Conservation (phyloP, 2,329 filamentous ascomycete species). For the Cercospora sojina region DNA sequence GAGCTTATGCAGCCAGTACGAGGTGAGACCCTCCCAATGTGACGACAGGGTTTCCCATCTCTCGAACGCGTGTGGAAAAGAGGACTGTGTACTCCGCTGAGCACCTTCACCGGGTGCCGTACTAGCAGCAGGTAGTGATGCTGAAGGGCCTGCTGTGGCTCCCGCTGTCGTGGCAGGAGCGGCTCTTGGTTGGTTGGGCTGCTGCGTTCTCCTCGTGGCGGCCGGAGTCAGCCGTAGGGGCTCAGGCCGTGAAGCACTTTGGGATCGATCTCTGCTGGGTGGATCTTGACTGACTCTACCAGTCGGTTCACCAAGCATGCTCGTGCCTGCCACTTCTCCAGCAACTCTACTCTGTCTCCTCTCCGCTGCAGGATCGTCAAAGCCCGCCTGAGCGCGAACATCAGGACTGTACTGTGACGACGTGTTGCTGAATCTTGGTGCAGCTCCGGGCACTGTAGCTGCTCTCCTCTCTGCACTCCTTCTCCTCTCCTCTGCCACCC, state of each 20-base stretch:
- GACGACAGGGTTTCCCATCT: constrained; percentile 96
- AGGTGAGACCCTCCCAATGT: constrained; percentile 96
- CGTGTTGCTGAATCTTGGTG: constrained; percentile 29
- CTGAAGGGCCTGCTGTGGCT: constrained; percentile 20
- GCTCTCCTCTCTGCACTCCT: constrained; percentile 61
- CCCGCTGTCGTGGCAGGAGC: constrained; percentile 22
- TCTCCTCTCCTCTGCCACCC: constrained; percentile 53
- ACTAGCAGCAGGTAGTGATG: constrained; percentile 22
- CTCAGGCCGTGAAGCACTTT: constrained; percentile 27
- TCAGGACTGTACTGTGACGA: constrained; percentile 36
- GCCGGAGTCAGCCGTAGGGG: constrained; percentile 26
- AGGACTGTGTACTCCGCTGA: constrained; percentile 51
- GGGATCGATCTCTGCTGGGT: constrained; percentile 21
- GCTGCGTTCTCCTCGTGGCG: constrained; percentile 28
- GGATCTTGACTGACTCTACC: constrained; percentile 31
- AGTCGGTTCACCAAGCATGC: constrained; percentile 36
- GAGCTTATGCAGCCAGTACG: constrained; percentile 92
- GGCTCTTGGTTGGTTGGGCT: constrained; percentile 26
- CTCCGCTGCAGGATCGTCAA: constrained; percentile 29
- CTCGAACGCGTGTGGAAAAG: constrained; percentile 95
- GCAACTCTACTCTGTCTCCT: constrained; percentile 27
- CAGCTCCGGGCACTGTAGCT: constrained; percentile 36
- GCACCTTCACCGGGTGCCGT: constrained; percentile 22
- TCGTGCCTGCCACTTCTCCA: constrained; percentile 35
- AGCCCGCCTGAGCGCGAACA: constrained; percentile 25